Percentiles rank a stretch among this genome's conserved stretches.
Conservation (phyloP, 176 grass and related monocot species). For the Panicum miliaceum region DNA sequence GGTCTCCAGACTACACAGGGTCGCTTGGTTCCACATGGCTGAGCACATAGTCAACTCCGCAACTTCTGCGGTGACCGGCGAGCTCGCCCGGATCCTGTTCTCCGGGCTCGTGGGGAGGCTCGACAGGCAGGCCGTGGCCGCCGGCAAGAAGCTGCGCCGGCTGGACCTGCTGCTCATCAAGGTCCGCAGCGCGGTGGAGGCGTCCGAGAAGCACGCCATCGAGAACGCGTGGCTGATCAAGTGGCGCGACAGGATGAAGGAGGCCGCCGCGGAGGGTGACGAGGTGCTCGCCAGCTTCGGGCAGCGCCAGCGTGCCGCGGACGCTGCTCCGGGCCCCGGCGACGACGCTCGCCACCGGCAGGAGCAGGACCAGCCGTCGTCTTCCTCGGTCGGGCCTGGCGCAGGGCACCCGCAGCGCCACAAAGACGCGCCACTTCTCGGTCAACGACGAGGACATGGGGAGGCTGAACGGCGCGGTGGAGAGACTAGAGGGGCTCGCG, state of each 20-base stretch:
- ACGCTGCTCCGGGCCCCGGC: not conserved
- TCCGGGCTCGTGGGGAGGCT: not conserved
- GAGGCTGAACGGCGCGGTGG: not conserved
- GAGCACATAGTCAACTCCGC: not conserved
- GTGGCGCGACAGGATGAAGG: conserved; percentile 43
- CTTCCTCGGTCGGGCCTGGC: not conserved
- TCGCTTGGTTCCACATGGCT: not conserved
- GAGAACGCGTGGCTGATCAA: not conserved
- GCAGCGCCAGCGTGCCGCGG: not conserved
- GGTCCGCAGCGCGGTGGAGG: conserved; percentile 9
- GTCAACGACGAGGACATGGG: not conserved
- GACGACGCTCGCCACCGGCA: not conserved
- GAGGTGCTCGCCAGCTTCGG: conserved; percentile 11
- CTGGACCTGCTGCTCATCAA: conserved; percentile 34
- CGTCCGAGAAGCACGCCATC: conserved; percentile 5
- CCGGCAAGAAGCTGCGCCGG: not conserved
- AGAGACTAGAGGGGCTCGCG: not conserved
- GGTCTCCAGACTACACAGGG: not conserved
- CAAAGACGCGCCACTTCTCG: not conserved
- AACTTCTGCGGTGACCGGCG: not conserved
- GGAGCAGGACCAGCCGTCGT: not conserved
- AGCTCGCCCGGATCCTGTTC: not conserved
- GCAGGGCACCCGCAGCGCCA: not conserved
- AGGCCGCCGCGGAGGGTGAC: conserved; percentile 9
- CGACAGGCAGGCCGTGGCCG: not conserved